Percentiles rank a stretch among this genome's conserved stretches.
phyloP scores from a whole-genome alignment of 192 early-diverging fungal genomes.

The Helicostylum pulchrum region DNA sequence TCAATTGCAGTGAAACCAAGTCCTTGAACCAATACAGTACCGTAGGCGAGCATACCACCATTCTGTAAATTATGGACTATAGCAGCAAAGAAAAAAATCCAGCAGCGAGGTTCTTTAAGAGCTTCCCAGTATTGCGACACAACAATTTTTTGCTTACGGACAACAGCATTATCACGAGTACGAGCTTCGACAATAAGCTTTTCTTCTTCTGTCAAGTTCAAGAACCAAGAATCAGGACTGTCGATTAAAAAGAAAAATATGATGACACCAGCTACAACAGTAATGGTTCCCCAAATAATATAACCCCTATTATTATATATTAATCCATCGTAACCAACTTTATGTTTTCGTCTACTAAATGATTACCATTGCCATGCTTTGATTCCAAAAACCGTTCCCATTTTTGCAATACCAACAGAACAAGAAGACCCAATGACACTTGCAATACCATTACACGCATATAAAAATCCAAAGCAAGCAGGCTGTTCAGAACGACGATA shows the following conservation, averaged over 20 bases:
- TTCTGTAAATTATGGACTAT: conserved; percentile 4
- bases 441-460: conserved; percentile 15
- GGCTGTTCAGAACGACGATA: conserved; percentile 17
- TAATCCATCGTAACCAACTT: neutral
- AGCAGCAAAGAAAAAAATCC: neutral
- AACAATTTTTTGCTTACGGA: neutral
- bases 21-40: conserved; percentile 8
- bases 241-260: conserved; percentile 20
- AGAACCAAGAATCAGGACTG: conserved; percentile 8
- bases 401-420: conserved; percentile 19
- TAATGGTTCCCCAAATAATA: conserved; percentile 17
- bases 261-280: conserved; percentile 9
- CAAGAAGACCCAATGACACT: neutral
- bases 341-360: neutral
- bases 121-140: conserved; percentile 12
- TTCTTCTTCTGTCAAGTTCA: conserved; percentile 23
- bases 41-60: conserved; percentile 14
- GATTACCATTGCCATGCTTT: conserved; percentile 15
- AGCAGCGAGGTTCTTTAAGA: conserved; percentile 9
- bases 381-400: conserved; percentile 3
- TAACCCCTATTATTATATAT: conserved; percentile 3
- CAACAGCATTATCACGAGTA: conserved; percentile 15
- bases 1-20: conserved; percentile 21
- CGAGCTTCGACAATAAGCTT: conserved; percentile 19
- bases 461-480: conserved; percentile 15